phyloP scores from a whole-genome alignment of 2,329 filamentous ascomycete species.

The Zalaria obscura region DNA sequence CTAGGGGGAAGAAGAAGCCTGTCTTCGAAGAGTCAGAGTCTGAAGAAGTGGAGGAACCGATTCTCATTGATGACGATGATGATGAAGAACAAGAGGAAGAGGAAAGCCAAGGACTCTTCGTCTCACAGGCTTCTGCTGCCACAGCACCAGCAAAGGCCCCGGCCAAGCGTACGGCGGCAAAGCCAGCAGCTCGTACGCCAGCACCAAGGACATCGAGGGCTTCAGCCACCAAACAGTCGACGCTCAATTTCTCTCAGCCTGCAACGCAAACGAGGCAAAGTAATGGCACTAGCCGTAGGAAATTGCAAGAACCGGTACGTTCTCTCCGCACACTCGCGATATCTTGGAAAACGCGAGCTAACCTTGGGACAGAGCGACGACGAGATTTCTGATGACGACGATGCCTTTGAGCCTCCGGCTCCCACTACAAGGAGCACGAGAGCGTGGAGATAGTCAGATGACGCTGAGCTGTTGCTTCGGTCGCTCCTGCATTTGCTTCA shows the following conservation, averaged over 20 bases:
- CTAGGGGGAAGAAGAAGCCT: conserved; percentile 26
- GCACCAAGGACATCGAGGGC: conserved; percentile 8
- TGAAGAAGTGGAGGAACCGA: conserved; percentile 26
- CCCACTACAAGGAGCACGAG: conserved; percentile 6
- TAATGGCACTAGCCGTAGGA: conserved; percentile 14
- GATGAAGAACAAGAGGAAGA: conserved; percentile 28
- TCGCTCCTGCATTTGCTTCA: no score
- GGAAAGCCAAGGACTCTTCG: conserved; percentile 29
- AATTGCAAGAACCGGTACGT: conserved; percentile 26
- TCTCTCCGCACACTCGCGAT: neutral
- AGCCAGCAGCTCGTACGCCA: conserved; percentile 9
- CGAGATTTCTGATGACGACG: conserved; percentile 23
- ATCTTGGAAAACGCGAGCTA: conserved; percentile 1
- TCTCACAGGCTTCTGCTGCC: conserved; percentile 17
- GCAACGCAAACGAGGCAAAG: conserved; percentile 20
- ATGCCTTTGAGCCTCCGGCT: conserved; percentile 20
- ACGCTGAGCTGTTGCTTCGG: neutral
- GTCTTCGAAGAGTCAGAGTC: conserved; percentile 28
- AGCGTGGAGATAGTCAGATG: conserved; percentile 4
- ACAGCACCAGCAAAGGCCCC: conserved; percentile 13
- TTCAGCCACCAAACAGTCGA: conserved; percentile 21
- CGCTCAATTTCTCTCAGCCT: conserved; percentile 22
- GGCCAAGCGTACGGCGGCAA: conserved; percentile 15
- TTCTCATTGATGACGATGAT: conserved; percentile 30
- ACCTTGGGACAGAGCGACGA: conserved; percentile 15